Conservation (phyloP, 345 rosid species). For the Eucalyptus lansdowneana region DNA sequence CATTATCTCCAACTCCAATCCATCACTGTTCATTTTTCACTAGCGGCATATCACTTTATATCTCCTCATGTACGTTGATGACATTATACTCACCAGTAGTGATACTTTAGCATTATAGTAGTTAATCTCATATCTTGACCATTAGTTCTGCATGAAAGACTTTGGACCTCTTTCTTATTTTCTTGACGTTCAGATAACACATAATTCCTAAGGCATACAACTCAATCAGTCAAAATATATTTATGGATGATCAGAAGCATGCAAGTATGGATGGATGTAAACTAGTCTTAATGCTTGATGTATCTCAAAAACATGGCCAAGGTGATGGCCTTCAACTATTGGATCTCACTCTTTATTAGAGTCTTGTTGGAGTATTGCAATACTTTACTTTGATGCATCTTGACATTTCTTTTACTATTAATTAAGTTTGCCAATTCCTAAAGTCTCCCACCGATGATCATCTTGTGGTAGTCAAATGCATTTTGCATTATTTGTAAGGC, state of each 20-base stretch:
- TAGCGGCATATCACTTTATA: rapidly evolving
- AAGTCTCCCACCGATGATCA: neutral
- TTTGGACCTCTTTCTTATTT: neutral
- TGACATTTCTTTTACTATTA: neutral
- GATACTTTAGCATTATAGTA: neutral
- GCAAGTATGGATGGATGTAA: neutral
- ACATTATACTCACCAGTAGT: too few relatives aligned
- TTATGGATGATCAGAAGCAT: neutral
- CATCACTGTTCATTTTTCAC: neutral
- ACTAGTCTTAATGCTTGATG: neutral
- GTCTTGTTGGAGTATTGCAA: neutral
- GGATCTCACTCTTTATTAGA: neutral
- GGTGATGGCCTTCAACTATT: neutral
- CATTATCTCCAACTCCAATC: neutral
- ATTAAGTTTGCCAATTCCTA: neutral
- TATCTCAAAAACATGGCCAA: neutral
- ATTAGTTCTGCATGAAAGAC: neutral
- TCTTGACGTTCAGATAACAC: neutral
- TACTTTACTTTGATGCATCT: neutral
- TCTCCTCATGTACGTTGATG: rapidly evolving
- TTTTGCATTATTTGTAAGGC: too few relatives aligned
- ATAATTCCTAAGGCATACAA: neutral
- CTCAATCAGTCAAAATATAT: neutral
- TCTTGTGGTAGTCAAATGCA: neutral
- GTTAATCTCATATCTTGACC: neutral